phyloP scores from a whole-genome alignment of 78 protist species.

The Speleostelium caveatum region DNA sequence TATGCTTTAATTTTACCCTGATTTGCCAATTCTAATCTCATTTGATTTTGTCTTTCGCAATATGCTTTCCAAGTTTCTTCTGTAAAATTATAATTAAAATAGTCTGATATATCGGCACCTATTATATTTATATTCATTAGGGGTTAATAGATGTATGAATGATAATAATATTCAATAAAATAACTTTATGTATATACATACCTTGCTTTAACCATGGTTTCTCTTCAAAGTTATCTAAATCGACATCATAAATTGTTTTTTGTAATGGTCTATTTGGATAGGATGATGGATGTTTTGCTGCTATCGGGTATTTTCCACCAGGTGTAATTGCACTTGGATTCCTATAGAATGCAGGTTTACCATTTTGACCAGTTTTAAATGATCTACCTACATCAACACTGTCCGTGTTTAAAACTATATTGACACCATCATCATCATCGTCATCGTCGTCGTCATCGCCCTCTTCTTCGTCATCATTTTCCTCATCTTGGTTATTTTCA shows the following conservation, averaged over 20 bases:
- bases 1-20: constrained; percentile 73
- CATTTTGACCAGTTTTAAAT: not conserved
- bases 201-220: constrained; percentile 91
- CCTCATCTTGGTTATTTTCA: not conserved
- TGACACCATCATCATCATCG: constrained; percentile 70
- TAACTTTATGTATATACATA: not conserved
- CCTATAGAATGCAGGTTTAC: not conserved
- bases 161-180: not conserved
- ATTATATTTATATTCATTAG: too few relatives aligned
- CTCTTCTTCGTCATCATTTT: constrained; percentile 37
- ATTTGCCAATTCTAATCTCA: constrained; percentile 50
- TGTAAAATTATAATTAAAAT: constrained; percentile 92
- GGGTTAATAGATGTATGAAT: not conserved
- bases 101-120: constrained; percentile 91
- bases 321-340: constrained; percentile 41
- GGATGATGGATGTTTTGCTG: not conserved
- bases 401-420: constrained; percentile 48
- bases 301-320: constrained; percentile 12
- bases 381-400: constrained; percentile 32
- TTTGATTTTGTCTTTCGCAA: constrained; percentile 80
- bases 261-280: constrained; percentile 40
- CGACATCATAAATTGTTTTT: constrained; percentile 67
- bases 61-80: constrained; percentile 92
- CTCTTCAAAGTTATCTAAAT: constrained; percentile 74
- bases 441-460: constrained; percentile 72